phyloP scores from a whole-genome alignment of 441 rosid species.

The Daphne laureola region DNA sequence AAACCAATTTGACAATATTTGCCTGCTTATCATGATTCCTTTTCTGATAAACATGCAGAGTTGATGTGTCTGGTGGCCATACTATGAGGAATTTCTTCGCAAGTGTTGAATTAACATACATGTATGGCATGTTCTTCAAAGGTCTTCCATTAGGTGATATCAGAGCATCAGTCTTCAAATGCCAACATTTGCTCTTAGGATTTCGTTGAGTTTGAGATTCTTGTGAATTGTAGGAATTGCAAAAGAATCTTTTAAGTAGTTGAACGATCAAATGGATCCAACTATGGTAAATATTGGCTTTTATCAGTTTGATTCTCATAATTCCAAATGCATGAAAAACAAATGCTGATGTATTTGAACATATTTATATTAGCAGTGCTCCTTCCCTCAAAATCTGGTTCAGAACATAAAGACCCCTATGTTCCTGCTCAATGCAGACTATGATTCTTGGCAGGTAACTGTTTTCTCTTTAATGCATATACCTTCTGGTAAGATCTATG shows the following conservation, averaged over 20 bases:
- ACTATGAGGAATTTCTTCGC: conserved; percentile 36
- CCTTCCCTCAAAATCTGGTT: conserved; percentile 53
- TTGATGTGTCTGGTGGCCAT: conserved; percentile 43
- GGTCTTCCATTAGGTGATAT: too few relatives aligned
- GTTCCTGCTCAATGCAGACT: conserved; percentile 51
- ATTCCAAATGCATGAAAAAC: too few relatives aligned
- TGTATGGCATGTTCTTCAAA: too few relatives aligned
- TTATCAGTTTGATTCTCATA: conserved; percentile 1
- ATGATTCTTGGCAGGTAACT: conserved; percentile 57
- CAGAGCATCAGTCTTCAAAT: too few relatives aligned
- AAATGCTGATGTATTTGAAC: too few relatives aligned
- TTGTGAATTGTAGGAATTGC: conserved; percentile 27
- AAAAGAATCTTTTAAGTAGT: conserved; percentile 41
- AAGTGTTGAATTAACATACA: conserved; percentile 39
- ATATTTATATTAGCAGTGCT: conserved; percentile 27
- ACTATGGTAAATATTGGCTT: conserved; percentile 38
- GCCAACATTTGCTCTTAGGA: too few relatives aligned
- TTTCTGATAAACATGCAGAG: conserved; percentile 17
- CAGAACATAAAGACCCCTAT: conserved; percentile 46
- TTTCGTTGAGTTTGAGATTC: conserved; percentile 3
- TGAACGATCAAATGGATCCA: conserved; percentile 58
- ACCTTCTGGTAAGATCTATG: too few relatives aligned
- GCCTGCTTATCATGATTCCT: conserved; percentile 1
- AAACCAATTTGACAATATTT: too few relatives aligned
- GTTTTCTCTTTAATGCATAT: background rate